Conservation (phyloP, 495 filamentous ascomycete genomes). For the Cryomyces antarcticus region DNA sequence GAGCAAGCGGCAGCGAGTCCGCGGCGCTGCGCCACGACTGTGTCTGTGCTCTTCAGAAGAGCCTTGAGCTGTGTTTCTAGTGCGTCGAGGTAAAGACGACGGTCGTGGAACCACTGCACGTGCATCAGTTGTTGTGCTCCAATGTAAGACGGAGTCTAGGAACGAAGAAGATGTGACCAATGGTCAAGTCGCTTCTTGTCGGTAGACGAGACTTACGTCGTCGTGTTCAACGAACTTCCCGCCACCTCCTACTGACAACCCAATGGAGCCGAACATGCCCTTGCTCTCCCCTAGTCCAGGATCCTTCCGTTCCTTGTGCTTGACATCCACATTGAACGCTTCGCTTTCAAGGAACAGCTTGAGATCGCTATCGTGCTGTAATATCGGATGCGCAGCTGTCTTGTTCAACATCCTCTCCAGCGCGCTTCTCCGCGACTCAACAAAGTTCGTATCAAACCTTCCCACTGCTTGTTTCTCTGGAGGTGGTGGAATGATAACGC, state of each 20-base stretch:
- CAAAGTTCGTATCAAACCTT: constrained; percentile 90
- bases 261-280: constrained; percentile 72
- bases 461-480: constrained; percentile 97
- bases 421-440: constrained; percentile 74
- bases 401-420: constrained; percentile 96
- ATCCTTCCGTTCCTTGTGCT: constrained; percentile 89
- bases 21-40: constrained; percentile 76
- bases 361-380: constrained; percentile 82
- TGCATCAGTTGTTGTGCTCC: constrained; percentile 10
- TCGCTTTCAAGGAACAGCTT: constrained; percentile 96
- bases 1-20: constrained; percentile 79
- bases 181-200: background rate
- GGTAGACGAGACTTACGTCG: constrained; percentile 43
- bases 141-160: background rate
- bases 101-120: constrained; percentile 81
- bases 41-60: constrained; percentile 80
- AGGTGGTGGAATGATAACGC: constrained; percentile 84
- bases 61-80: constrained; percentile 89
- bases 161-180: constrained; percentile 1
- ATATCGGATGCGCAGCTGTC: constrained; percentile 67
- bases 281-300: constrained; percentile 75
- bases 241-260: constrained; percentile 52
- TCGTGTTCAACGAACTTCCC: constrained; percentile 94
- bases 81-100: constrained; percentile 80
- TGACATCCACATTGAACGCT: constrained; percentile 83